These are phyloP conservation scores for Monosporozyma siamensis DNA, from an alignment of 805 yeast species.

Conservation along the genomic window DNA sequence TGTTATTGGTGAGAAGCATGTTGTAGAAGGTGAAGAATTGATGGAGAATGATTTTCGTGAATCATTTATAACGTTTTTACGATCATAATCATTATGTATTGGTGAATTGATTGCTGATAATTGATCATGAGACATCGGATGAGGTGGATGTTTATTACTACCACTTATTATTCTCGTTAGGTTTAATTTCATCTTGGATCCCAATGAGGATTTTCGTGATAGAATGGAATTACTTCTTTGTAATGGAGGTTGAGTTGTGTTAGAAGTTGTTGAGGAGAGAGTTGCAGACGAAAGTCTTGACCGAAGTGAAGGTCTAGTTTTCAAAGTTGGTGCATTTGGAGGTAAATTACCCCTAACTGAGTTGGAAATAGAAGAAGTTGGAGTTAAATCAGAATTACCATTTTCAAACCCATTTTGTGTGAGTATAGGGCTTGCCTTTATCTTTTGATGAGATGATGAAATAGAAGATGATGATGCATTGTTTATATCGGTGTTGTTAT, in stretches of 20 bases:
- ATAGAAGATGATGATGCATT: background rate
- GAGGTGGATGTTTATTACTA: conserved; percentile 6
- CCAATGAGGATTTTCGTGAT: conserved; percentile 16
- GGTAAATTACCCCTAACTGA: background rate
- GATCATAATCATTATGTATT: background rate
- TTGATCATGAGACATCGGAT: background rate
- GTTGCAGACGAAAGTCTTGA: conserved; percentile 1
- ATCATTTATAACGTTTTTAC: background rate
- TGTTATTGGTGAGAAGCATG: conserved; percentile 1
- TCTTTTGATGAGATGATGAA: background rate
- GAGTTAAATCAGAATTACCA: too few relatives aligned
- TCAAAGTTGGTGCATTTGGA: background rate
- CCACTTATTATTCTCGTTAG: conserved; percentile 23
- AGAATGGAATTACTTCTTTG: background rate
- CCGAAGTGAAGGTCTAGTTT: conserved; percentile 2
- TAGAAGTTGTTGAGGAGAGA: background rate
- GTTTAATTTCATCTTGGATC: conserved; percentile 22
- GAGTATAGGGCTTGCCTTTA: background rate
- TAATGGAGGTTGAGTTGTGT: background rate
- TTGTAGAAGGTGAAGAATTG: conserved; percentile 1
- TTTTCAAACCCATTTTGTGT: background rate
- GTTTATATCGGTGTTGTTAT: background rate
- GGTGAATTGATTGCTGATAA: background rate
- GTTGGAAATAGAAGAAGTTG: background rate
- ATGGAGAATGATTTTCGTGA: conserved; percentile 1